Evolutionary conservation across 805 yeast genomes (phyloP).

Genomic region (Blastobotrys robertii): DNA sequence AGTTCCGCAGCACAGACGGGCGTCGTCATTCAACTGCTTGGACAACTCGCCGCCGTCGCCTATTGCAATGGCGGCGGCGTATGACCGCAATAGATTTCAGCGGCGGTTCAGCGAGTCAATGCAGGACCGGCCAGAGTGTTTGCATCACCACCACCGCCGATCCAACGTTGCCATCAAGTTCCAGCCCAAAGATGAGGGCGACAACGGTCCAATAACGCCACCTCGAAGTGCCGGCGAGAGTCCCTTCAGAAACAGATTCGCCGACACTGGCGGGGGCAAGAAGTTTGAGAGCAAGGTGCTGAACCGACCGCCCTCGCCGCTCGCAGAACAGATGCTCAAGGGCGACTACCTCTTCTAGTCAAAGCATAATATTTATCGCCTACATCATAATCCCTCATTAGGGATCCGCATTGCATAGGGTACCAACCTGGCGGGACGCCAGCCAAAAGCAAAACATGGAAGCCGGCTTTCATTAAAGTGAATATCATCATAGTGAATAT

Average conservation of each 20-base stretch:
- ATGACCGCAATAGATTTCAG: not conserved
- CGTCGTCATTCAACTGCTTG: too few relatives aligned
- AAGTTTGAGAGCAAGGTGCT: constrained; percentile 4
- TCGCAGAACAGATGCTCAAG: constrained; percentile 27
- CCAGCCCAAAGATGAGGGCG: constrained; percentile 7
- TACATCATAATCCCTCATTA: too few relatives aligned
- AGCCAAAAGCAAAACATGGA: too few relatives aligned
- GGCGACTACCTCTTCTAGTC: constrained; percentile 24
- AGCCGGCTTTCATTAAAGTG: too few relatives aligned
- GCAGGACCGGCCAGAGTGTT: constrained; percentile 7
- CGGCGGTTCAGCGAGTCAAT: constrained; percentile 2
- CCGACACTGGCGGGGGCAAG: constrained; percentile 6
- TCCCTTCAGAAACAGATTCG: not conserved
- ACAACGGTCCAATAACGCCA: not conserved
- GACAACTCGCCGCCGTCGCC: too few relatives aligned
- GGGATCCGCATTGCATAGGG: too few relatives aligned
- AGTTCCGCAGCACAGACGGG: too few relatives aligned
- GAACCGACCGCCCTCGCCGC: constrained; percentile 25
- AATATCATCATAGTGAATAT: too few relatives aligned
- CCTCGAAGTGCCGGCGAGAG: not conserved
- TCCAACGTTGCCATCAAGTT: constrained; percentile 22
- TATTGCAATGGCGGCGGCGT: too few relatives aligned
- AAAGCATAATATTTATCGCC: too few relatives aligned
- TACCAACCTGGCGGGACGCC: too few relatives aligned
- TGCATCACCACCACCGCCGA: constrained; percentile 23